A percentile compares a stretch with the other conserved stretches of the same genome.
These are phyloP conservation scores for Laetiporus sulphureus DNA, from an alignment of 1,284 basidiomycete species.

Conservation along the genomic window DNA sequence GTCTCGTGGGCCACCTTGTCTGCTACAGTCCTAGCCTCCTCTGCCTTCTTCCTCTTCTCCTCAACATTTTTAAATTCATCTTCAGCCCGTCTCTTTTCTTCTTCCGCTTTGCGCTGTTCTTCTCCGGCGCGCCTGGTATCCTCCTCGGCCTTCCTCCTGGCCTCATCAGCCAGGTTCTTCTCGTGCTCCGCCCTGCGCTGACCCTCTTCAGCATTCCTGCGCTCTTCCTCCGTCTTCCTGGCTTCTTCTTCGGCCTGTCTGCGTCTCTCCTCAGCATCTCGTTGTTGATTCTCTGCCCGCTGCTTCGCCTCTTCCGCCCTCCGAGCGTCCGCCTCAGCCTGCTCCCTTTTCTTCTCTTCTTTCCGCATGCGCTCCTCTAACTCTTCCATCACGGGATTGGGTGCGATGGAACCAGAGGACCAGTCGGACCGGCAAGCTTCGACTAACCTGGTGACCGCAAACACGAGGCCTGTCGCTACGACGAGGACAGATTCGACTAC, in stretches of 20 bases:
- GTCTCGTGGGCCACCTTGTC: neutral
- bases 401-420: neutral
- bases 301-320: neutral
- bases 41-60: neutral
- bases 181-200: neutral
- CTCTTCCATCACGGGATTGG: neutral
- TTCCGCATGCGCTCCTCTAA: neutral
- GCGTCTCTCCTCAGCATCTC: too few relatives aligned
- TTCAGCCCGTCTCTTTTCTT: neutral
- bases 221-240: neutral
- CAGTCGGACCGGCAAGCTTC: too few relatives aligned
- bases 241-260: neutral
- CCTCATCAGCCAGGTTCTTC: neutral
- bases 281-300: too few relatives aligned
- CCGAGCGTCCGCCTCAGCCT: neutral
- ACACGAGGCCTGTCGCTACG: too few relatives aligned
- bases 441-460: too few relatives aligned
- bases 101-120: neutral
- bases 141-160: neutral
- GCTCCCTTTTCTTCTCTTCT: neutral
- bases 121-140: neutral
- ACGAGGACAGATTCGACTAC: too few relatives aligned
- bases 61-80: neutral
- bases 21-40: neutral
- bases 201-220: neutral